Percentiles rank a stretch among this genome's conserved stretches.
These are phyloP conservation scores for Sporothrix sp. DNA, from an alignment of 2,329 filamentous ascomycete species.

Conservation along the genomic window DNA sequence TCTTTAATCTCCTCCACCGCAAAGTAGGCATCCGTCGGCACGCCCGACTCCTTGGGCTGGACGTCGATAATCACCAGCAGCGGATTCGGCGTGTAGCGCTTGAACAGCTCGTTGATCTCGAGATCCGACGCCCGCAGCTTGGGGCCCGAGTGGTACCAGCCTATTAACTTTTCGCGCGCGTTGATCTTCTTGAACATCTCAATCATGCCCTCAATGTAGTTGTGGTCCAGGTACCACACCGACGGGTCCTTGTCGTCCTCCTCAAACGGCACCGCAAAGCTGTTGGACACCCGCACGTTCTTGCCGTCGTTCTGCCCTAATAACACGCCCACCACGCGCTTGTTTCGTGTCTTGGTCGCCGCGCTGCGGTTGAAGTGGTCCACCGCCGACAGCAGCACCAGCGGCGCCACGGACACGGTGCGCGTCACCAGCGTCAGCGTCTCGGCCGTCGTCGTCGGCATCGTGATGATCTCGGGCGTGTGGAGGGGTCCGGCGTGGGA, in stretches of 20 bases:
- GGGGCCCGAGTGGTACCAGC: constrained; percentile 97
- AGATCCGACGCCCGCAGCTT: constrained; percentile 94
- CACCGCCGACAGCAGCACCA: constrained; percentile 94
- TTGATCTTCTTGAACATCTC: constrained; percentile 99
- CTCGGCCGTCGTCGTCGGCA: constrained; percentile 96
- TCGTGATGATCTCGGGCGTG: constrained; percentile 32
- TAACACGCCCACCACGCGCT: constrained; percentile 86
- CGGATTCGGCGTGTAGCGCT: constrained; percentile 95
- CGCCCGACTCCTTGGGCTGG: constrained; percentile 93
- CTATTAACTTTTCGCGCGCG: constrained; percentile 95
- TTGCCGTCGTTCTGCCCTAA: constrained; percentile 94
- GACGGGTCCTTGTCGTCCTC: constrained; percentile 98
- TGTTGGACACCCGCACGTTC: constrained; percentile 95
- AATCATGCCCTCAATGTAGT: constrained; percentile 98
- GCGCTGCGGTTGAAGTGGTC: constrained; percentile 95
- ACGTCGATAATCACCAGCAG: constrained; percentile 97
- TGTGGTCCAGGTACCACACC: constrained; percentile 98
- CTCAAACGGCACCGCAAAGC: constrained; percentile 97
- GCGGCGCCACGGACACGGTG: constrained; percentile 92
- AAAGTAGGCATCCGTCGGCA: constrained; percentile 98
- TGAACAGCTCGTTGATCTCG: constrained; percentile 99
- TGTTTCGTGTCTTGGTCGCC: constrained; percentile 72
- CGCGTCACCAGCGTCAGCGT: constrained; percentile 88
- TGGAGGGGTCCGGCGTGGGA: not conserved
- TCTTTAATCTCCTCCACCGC: constrained; percentile 99